Evolutionary conservation across 495 filamentous ascomycete genomes (phyloP).

Genomic region (Thermothielavioides terrestris): DNA sequence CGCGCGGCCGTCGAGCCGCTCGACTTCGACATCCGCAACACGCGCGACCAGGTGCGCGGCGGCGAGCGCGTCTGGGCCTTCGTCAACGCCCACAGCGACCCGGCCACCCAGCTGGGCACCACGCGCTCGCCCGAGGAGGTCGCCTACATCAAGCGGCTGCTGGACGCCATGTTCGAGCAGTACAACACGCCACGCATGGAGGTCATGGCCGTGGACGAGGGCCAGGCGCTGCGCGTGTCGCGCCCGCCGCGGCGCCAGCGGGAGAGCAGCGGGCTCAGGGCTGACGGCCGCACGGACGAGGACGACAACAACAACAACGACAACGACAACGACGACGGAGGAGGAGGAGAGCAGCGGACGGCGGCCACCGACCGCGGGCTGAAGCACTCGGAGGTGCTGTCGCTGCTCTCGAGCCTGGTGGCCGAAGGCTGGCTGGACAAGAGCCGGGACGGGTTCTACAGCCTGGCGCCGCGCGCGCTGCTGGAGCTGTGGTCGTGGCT

Average conservation of each 20-base stretch:
- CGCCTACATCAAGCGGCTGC: constrained; percentile 73
- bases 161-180: constrained; percentile 87
- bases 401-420: constrained; percentile 57
- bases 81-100: constrained; percentile 82
- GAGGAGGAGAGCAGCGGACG: constrained; percentile 24
- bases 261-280: too few species aligned
- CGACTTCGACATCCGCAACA: constrained; percentile 78
- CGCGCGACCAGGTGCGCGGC: constrained; percentile 49
- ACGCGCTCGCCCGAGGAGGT: constrained; percentile 75
- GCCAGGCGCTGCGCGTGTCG: constrained; percentile 62
- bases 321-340: constrained; percentile 32
- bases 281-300: too few species aligned
- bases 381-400: constrained; percentile 68
- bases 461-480: constrained; percentile 63
- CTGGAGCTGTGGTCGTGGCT: constrained; percentile 82
- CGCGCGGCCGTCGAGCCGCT: constrained; percentile 66
- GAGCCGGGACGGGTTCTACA: constrained; percentile 60
- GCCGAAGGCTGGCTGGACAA: constrained; percentile 79
- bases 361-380: constrained; percentile 42
- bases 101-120: constrained; percentile 80
- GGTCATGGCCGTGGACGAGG: constrained; percentile 66
- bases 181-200: constrained; percentile 70
- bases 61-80: constrained; percentile 57
- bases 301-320: constrained; percentile 25
- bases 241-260: constrained; percentile 38